Evolutionary conservation across 805 yeast genomes (phyloP).

Genomic region (Saccharomycopsis malanga): DNA sequence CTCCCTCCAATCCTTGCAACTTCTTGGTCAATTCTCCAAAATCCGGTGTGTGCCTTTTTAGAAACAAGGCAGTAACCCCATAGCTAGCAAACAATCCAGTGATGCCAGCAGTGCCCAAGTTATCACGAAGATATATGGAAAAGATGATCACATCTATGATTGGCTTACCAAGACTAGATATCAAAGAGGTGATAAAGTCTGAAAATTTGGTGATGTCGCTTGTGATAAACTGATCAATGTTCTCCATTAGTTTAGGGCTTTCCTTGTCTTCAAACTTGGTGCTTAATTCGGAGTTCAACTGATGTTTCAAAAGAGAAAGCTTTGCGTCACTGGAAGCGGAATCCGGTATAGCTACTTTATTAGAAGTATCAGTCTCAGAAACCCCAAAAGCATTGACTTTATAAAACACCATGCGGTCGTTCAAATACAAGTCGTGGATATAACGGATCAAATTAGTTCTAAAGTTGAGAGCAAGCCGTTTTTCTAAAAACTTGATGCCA

Average conservation of each 20-base stretch:
- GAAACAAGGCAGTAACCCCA: constrained; percentile 65
- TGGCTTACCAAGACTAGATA: constrained; percentile 89
- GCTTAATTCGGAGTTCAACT: not conserved
- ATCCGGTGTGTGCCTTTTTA: constrained; percentile 73
- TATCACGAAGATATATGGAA: constrained; percentile 74
- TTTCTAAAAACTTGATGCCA: constrained; percentile 74
- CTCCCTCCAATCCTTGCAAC: constrained; percentile 78
- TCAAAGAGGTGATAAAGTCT: constrained; percentile 72
- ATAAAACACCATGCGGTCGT: constrained; percentile 73
- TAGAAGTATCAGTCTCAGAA: not conserved
- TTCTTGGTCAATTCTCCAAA: constrained; percentile 70
- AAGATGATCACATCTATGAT: constrained; percentile 79
- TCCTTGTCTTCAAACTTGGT: not conserved
- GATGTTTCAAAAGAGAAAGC: not conserved
- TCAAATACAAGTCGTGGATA: constrained; percentile 84
- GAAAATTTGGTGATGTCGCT: constrained; percentile 78
- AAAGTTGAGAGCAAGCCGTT: constrained; percentile 72
- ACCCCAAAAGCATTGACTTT: constrained; percentile 54
- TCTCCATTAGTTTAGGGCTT: constrained; percentile 37
- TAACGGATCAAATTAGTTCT: constrained; percentile 79
- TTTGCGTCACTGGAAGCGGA: not conserved
- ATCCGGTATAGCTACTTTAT: not conserved
- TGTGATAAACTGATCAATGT: constrained; percentile 81
- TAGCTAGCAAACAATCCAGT: constrained; percentile 77
- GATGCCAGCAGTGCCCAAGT: constrained; percentile 81